Evolutionary conservation across 176 grass and related monocot genomes (phyloP).

Genomic region (Phyllostachys edulis): DNA sequence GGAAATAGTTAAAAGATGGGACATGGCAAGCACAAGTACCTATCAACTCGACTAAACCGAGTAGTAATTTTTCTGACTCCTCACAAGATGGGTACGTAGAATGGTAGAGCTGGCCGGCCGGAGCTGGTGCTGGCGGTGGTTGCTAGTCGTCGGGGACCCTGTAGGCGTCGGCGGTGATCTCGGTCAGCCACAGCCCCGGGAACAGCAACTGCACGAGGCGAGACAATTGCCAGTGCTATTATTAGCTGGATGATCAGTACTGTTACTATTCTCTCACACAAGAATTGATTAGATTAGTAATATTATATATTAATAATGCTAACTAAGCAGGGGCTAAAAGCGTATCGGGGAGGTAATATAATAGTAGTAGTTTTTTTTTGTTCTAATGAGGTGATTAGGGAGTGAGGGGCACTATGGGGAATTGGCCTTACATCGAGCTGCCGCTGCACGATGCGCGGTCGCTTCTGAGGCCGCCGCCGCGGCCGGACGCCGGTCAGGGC

Average conservation of each 20-base stretch:
- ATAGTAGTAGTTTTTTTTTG: not conserved
- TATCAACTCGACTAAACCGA: constrained; percentile 3
- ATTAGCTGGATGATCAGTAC: constrained; percentile 36
- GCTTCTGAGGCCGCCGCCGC: constrained; percentile 81
- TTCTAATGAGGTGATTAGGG: constrained; percentile 1
- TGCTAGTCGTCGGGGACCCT: constrained; percentile 48
- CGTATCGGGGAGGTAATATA: constrained; percentile 27
- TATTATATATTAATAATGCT: not conserved
- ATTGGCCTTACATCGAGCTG: constrained; percentile 83
- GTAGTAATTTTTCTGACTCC: not conserved
- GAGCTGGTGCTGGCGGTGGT: not conserved
- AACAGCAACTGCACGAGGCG: constrained; percentile 59
- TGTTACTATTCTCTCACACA: constrained; percentile 9
- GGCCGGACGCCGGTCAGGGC: constrained; percentile 85
- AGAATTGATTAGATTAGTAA: not conserved
- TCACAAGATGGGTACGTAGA: not conserved
- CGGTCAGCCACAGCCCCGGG: constrained; percentile 65
- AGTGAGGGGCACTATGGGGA: constrained; percentile 37
- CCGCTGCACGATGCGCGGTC: constrained; percentile 74
- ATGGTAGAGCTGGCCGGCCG: not conserved
- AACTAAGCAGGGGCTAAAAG: constrained; percentile 19
- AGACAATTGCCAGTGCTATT: constrained; percentile 32
- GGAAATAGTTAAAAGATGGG: not conserved
- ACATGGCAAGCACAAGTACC: constrained; percentile 18
- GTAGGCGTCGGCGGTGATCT: constrained; percentile 68